Evolutionary conservation across 2,329 filamentous ascomycete species (phyloP).

Genomic region (Aspergillus brasiliensis): DNA sequence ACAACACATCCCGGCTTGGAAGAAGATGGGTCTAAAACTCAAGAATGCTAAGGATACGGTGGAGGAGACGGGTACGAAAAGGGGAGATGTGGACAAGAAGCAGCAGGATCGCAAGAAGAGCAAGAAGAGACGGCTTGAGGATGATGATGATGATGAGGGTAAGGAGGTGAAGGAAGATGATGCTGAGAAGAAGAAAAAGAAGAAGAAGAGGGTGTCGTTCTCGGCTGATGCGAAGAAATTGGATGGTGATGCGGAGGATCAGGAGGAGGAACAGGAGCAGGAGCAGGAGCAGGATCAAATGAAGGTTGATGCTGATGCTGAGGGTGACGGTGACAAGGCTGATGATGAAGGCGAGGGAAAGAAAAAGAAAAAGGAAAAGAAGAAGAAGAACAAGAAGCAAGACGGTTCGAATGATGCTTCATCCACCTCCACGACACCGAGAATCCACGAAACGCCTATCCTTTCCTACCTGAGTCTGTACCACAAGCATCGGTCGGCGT

Average conservation of each 20-base stretch:
- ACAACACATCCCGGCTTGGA: constrained; percentile 57
- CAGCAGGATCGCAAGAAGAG: constrained; percentile 12
- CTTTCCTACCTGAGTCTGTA: constrained; percentile 78
- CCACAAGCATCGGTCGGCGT: constrained; percentile 67
- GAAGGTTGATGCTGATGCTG: constrained; percentile 4
- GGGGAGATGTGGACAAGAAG: background rate
- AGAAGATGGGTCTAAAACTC: constrained; percentile 61
- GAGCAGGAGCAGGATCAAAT: background rate
- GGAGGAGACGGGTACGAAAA: constrained; percentile 10
- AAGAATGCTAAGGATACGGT: constrained; percentile 51
- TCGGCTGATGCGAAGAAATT: constrained; percentile 62
- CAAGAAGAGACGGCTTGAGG: constrained; percentile 12
- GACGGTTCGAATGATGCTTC: constrained; percentile 22
- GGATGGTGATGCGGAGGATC: constrained; percentile 53
- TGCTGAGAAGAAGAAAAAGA: constrained; percentile 15
- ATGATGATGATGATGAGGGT: constrained; percentile 22
- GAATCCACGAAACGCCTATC: constrained; percentile 53
- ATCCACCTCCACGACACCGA: constrained; percentile 14
- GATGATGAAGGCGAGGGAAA: constrained; percentile 18
- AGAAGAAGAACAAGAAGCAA: constrained; percentile 29
- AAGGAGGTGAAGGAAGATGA: constrained; percentile 19
- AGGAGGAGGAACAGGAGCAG: constrained; percentile 9
- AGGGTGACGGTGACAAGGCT: constrained; percentile 3
- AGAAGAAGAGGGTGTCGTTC: constrained; percentile 64
- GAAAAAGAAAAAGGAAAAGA: constrained; percentile 30